Evolutionary conservation across 768 basidiomycete species (phyloP), one percentile per base, ranked within the genome.

Genomic region (Mycena belliarum): DNA sequence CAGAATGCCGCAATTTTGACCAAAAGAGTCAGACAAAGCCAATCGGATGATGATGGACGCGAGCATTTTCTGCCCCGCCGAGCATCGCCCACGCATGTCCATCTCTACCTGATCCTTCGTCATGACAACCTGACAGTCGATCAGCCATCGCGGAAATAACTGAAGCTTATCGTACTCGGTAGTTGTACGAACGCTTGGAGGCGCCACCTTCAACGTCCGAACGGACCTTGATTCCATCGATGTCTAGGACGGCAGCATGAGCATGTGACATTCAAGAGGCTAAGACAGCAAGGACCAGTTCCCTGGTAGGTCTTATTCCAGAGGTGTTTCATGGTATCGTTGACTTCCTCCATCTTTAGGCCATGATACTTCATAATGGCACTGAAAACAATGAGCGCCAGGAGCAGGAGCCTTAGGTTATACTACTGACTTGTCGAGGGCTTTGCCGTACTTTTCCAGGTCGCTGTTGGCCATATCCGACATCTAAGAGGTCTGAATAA

Each of bases 281-380:
- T 32, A 38, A 21, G 14, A 49, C 14, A 46, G 14, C 32, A 7
- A 51, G 54, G 59, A 94, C 95, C 95, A 57, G 95, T 98, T 65
- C 96, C 96, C 71, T 98, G 96, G 73, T 99, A 99, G 0, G 95
- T 98, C 75, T 94, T 96, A 70, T 94, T 96, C 97, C 97, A 99
- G 4, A 98, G 72, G 68, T 97, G 93, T 46, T 89, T 89, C 86
- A 98, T 96, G 15, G 89, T 95, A 66, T 97, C 95, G 68, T 99
- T 99, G 66, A 99, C 95, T 77, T 99, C 97, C 72, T 95, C 93
- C 97, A 98, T 97, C 75, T 99, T 99, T 65, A 97, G 80, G 15
- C 87, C 77, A 68, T 99, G 97, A 67, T 98, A 99, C 72, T 93
- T 93, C 93, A 99, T 97, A 71, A 99, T 98, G 40, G 95, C 97